Percentiles rank a stretch among this genome's conserved stretches.
Evolutionary conservation across 257 asterid species (phyloP).

Genomic region (Solanum clarkiae): DNA sequence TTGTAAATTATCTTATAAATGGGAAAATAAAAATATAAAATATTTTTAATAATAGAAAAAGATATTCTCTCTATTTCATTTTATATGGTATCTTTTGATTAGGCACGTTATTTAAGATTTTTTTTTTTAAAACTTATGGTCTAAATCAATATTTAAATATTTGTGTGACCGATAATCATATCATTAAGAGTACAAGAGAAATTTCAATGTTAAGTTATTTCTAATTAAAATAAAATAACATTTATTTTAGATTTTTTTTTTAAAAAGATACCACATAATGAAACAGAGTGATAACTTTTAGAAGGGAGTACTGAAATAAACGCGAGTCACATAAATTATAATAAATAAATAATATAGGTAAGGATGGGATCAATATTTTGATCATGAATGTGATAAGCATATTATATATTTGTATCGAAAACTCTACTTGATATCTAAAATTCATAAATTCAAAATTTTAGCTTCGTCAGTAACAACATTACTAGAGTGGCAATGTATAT

Average conservation of each 20-base stretch:
- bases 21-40: not conserved
- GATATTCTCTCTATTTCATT: not conserved
- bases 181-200: too few species aligned
- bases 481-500: not conserved
- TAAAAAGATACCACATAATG: too few species aligned
- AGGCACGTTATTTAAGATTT: accelerated
- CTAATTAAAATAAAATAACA: too few species aligned
- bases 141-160: too few species aligned
- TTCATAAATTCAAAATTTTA: not conserved
- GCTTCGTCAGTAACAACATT: too few species aligned
- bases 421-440: not conserved
- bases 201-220: too few species aligned
- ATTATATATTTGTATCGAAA: not conserved
- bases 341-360: not conserved
- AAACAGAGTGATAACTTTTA: not conserved
- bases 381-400: not conserved
- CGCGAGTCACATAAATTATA: not conserved
- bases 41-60: not conserved
- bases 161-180: too few species aligned
- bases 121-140: too few species aligned
- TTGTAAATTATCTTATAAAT: not conserved
- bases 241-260: too few species aligned
- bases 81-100: too few species aligned
- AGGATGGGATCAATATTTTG: not conserved
- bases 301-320: not conserved